Evolutionary conservation across 2,329 filamentous ascomycete species (phyloP), one percentile per base, ranked within the genome.

Genomic region (Ophiostoma populinum): DNA sequence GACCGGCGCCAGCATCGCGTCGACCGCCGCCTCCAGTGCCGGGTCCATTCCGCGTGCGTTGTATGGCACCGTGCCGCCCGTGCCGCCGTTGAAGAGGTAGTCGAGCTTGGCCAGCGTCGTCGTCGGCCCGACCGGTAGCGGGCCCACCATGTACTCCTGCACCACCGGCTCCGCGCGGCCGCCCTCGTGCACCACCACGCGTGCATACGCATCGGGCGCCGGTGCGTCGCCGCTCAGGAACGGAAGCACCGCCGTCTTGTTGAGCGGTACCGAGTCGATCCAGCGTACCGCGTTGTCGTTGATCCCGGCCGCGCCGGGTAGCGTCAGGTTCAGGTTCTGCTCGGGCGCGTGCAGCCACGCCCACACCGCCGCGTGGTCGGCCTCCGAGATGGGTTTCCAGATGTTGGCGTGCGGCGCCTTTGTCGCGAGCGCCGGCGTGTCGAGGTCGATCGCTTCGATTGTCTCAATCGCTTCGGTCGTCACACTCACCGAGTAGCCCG

Each of bases 121-220:
- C 13, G 51, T 41, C 15, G 43, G 35, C 7, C 46, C 48, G 4
- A 64, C 50, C 2, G 63, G 63, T 4, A 67, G 51, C 2, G 63
- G 62, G 0, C 63, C 62, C 19, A 66, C 54, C 51, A 62, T 60
- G 42, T 59, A 64, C 41, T 66, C 61, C 37, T 62, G 56, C 5
- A 56, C 58, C 19, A 58, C 53, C 2, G 61, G 60, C 10, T 55
- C 51, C 4, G 44, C 41, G 30, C 55, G 58, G 0, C 55, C 58
- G 9, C 58, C 56, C 38, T 61, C 53, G 27, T 61, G 59, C 26
- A 66, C 54, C 34, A 64, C 56, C 2, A 54, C 61, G 16, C 60
- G 51, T 19, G 63, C 63, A 46, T 59, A 66, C 11, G 57, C 53
- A 9, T 48, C 37, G 1, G 62, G 61, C 5, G 44, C 38, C 8